These are phyloP conservation scores for Rhodofomes roseus DNA, from an alignment of 1,284 basidiomycete species.

Conservation along the genomic window DNA sequence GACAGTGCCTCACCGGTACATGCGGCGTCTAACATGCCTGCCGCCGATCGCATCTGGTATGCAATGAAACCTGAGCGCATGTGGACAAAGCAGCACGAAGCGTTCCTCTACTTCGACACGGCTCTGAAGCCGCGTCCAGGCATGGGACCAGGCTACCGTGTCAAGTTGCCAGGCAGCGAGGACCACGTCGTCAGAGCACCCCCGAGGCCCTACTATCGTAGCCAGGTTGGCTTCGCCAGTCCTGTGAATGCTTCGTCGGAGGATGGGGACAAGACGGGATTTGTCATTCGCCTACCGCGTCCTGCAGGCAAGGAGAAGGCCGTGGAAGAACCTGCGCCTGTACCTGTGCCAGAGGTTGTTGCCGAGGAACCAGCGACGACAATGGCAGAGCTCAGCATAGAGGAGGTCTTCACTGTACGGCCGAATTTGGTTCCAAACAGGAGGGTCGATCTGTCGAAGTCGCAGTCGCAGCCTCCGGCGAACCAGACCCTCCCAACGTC, in stretches of 20 bases:
- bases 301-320: constrained; percentile 30
- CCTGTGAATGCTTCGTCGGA: constrained; percentile 22
- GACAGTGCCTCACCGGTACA: constrained; percentile 16
- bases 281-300: constrained; percentile 54
- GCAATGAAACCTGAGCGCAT: constrained; percentile 70
- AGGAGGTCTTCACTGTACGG: constrained; percentile 55
- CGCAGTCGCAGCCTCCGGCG: not conserved
- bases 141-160: constrained; percentile 48
- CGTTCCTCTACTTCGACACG: constrained; percentile 61
- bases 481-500: not conserved
- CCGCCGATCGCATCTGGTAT: constrained; percentile 56
- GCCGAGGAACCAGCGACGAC: constrained; percentile 28
- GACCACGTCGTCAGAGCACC: constrained; percentile 29
- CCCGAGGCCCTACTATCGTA: constrained; percentile 14
- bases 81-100: constrained; percentile 78
- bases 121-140: constrained; percentile 53
- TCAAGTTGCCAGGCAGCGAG: constrained; percentile 53
- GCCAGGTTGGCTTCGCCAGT: constrained; percentile 1
- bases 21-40: constrained; percentile 24
- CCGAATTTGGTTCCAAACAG: constrained; percentile 36
- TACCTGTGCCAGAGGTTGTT: constrained; percentile 1
- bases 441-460: constrained; percentile 13
- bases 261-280: constrained; percentile 38
- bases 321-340: constrained; percentile 6
- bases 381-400: constrained; percentile 38